Conservation (phyloP, 257 asterid genomes). For the Cordia subcordata region DNA sequence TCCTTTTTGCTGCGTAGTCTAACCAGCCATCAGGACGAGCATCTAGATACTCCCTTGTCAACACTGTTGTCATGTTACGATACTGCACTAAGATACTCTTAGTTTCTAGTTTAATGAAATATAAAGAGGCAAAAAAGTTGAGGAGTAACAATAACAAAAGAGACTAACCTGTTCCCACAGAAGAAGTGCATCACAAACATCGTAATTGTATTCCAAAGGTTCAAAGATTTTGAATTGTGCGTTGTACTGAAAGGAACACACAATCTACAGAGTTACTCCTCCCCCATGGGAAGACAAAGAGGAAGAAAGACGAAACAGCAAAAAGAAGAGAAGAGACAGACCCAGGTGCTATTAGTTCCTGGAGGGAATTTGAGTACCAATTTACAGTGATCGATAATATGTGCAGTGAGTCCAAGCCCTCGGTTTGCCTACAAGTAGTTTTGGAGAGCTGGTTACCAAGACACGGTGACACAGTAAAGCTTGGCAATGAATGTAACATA, state of each 20-base stretch:
- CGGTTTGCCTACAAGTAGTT: constrained; percentile 66
- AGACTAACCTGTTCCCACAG: constrained; percentile 92
- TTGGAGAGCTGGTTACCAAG: no score
- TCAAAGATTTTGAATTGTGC: constrained; percentile 83
- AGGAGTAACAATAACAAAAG: constrained; percentile 7
- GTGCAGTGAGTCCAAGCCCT: constrained; percentile 92
- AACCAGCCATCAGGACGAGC: constrained; percentile 97
- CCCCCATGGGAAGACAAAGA: background rate
- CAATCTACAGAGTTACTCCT: constrained; percentile 1
- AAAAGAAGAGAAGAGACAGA: constrained; percentile 40
- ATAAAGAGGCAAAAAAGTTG: background rate
- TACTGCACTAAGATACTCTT: constrained; percentile 66
- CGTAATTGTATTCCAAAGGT: constrained; percentile 90
- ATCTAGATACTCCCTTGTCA: constrained; percentile 94
- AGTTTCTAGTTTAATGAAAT: background rate
- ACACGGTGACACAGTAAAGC: no score
- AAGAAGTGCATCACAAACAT: constrained; percentile 81
- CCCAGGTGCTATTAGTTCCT: constrained; percentile 99
- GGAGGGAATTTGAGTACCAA: constrained; percentile 81
- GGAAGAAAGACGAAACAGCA: background rate
- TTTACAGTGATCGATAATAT: constrained; percentile 84
- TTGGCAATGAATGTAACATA: no score
- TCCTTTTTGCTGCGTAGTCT: constrained; percentile 88
- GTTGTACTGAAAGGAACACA: constrained; percentile 63
- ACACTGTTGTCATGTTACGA: constrained; percentile 98